phyloP scores from a whole-genome alignment of 2,329 filamentous ascomycete species.

The Pseudogymnoascus destructans region DNA sequence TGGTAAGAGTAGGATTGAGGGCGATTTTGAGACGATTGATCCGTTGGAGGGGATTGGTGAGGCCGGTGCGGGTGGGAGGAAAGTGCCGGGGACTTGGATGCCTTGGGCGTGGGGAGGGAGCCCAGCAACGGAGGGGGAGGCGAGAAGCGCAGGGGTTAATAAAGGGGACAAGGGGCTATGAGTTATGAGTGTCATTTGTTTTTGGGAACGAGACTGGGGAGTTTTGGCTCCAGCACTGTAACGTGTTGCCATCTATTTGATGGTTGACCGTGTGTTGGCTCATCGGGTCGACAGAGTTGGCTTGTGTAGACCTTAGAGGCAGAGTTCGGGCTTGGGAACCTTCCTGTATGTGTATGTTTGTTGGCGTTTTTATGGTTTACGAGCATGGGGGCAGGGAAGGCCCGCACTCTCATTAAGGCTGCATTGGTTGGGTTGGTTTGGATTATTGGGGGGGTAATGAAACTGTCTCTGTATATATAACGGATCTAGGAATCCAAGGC shows the following conservation, averaged over 20 bases:
- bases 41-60: constrained; percentile 29
- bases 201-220: background rate
- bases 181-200: constrained; percentile 7
- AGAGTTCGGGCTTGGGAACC: constrained; percentile 14
- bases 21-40: constrained; percentile 81
- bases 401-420: background rate
- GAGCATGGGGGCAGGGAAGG: background rate
- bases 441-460: background rate
- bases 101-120: constrained; percentile 34
- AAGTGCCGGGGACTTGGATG: constrained; percentile 32
- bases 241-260: constrained; percentile 10
- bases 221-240: background rate
- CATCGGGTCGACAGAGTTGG: constrained; percentile 3
- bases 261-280: constrained; percentile 13
- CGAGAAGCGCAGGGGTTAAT: background rate
- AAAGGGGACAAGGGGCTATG: constrained; percentile 1
- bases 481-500: background rate
- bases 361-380: constrained; percentile 5
- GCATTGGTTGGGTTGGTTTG: background rate
- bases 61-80: constrained; percentile 21
- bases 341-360: constrained; percentile 2
- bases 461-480: constrained; percentile 4
- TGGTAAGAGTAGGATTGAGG: constrained; percentile 70
- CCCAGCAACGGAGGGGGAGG: constrained; percentile 11
- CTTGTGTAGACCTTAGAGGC: constrained; percentile 10